A percentile compares a stretch with the other conserved stretches of the same genome.
Conservation (phyloP, 73 alveolate genomes). For the Stentor coeruleus region DNA sequence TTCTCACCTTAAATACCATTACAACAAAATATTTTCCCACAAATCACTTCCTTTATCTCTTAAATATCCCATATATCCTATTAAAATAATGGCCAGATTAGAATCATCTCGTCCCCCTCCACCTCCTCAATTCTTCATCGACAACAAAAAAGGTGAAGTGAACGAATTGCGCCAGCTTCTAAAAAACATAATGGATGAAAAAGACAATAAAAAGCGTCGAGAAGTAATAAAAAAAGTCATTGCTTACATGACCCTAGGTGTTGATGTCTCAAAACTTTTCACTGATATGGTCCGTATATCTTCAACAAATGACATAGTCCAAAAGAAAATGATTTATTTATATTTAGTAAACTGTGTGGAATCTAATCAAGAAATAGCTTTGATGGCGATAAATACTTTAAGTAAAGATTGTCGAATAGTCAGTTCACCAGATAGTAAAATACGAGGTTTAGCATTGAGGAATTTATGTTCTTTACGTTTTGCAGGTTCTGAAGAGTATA, state of each 20-base stretch:
- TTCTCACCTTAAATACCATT: no score
- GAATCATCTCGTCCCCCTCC: constrained; percentile 21
- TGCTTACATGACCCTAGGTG: constrained; percentile 97
- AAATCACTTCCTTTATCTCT: no score
- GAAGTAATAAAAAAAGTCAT: constrained; percentile 95
- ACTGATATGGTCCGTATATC: constrained; percentile 95
- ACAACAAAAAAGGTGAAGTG: constrained; percentile 93
- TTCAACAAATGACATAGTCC: constrained; percentile 90
- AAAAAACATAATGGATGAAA: constrained; percentile 76
- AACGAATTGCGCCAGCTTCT: constrained; percentile 76
- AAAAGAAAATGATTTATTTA: constrained; percentile 96
- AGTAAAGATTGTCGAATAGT: constrained; percentile 77
- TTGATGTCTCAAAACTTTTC: constrained; percentile 89
- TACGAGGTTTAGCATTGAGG: constrained; percentile 95
- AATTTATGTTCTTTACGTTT: constrained; percentile 88
- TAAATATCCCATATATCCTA: no score
- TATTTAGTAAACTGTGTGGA: constrained; percentile 95
- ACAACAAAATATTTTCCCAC: no score
- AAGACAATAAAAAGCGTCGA: constrained; percentile 72
- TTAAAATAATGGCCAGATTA: constrained; percentile 9
- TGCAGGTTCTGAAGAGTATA: constrained; percentile 87
- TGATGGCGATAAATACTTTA: constrained; percentile 95
- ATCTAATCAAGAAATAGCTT: constrained; percentile 84
- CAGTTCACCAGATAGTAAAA: constrained; percentile 77
- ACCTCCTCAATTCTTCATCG: constrained; percentile 89